Base-by-base conservation (phyloP, 139 green algal species). In the Chlorella sp. region DNA sequence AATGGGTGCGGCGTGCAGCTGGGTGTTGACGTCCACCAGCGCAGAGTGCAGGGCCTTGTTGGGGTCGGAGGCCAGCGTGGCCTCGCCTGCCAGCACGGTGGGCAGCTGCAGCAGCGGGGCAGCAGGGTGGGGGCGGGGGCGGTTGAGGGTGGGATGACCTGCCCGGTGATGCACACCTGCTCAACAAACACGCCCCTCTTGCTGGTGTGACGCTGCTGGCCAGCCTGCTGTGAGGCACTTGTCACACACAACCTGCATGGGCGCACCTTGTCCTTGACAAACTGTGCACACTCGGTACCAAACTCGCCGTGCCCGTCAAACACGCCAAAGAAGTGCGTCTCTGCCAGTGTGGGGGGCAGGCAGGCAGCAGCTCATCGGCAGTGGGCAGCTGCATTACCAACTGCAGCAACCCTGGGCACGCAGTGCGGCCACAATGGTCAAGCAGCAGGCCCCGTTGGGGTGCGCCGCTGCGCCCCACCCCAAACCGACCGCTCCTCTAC, bases 231-330 rank as follows among this genome's bases (percentile, higher is more conserved):
- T n/a, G n/a, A n/a, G n/a, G n/a, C n/a, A n/a, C n/a, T n/a, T n/a
- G n/a, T n/a, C n/a, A n/a, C n/a, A n/a, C n/a, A n/a, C n/a, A n/a
- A 51, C 6, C 44, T 51, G 44, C 44, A 51, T 9, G 44, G 44
- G 44, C 44, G 38, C 32, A 95, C 93, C 92, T 93, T 95, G 36
- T 97, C 94, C 15, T 89, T 91, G 39, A 93, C 93, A 91, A 98
- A 98, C 60, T 94, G 87, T 1, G 94, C 89, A 78, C 90, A 94
- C 51, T 93, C 85, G 11, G 92, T 94, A 25, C 94, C 97, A 67
- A 88, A 87, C 39, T 94, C 90, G 3, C 95, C 95, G 62, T 98
- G 95, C 3, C 95, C 95, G 84, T 99, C 97, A 87, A 97, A 99
- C 15, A 99, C 96, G 23, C 91, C 92, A 36, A 95, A 94, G 28